Evolutionary conservation across 2,329 filamentous ascomycete genomes (phyloP).

Genomic region (Elsinoe australis): DNA sequence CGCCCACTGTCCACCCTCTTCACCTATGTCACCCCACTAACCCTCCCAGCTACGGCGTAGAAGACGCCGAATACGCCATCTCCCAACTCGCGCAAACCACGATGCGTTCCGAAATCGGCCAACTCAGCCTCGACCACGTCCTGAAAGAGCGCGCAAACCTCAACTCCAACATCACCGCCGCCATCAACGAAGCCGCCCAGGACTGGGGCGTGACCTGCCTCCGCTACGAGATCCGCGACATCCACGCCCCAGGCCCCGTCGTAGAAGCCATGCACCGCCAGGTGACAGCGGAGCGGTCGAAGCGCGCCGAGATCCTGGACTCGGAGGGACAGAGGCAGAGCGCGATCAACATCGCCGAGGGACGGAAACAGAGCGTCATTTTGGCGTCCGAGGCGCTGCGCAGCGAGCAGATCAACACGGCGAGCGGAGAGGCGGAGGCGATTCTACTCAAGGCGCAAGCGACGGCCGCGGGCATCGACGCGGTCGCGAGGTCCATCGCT

Average conservation of each 20-base stretch:
- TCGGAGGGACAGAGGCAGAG: slow-evolving; percentile 94
- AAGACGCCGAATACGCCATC: slow-evolving; percentile 98
- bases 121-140: slow-evolving; percentile 92
- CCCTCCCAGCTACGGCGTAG: slow-evolving; percentile 76
- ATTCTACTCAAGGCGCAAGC: slow-evolving; percentile 79
- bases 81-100: slow-evolving; percentile 96
- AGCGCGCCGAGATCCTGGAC: slow-evolving; percentile 94
- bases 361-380: slow-evolving; percentile 93
- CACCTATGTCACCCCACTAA: slow-evolving; percentile 9
- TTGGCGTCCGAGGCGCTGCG: slow-evolving; percentile 86
- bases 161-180: slow-evolving; percentile 96
- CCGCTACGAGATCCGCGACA: slow-evolving; percentile 96
- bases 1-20: slow-evolving; percentile 25
- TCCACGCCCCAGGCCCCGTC: slow-evolving; percentile 87
- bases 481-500: slow-evolving; percentile 64
- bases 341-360: slow-evolving; percentile 98
- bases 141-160: slow-evolving; percentile 93
- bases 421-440: slow-evolving; percentile 86
- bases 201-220: slow-evolving; percentile 96
- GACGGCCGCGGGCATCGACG: slow-evolving; percentile 80
- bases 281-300: slow-evolving; percentile 92
- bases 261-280: slow-evolving; percentile 98
- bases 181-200: slow-evolving; percentile 95
- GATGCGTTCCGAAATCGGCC: slow-evolving; percentile 97
- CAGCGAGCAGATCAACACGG: slow-evolving; percentile 87